Evolutionary conservation across 2,329 filamentous ascomycete genomes (phyloP).

Genomic region (Teratosphaeriaceae sp.): DNA sequence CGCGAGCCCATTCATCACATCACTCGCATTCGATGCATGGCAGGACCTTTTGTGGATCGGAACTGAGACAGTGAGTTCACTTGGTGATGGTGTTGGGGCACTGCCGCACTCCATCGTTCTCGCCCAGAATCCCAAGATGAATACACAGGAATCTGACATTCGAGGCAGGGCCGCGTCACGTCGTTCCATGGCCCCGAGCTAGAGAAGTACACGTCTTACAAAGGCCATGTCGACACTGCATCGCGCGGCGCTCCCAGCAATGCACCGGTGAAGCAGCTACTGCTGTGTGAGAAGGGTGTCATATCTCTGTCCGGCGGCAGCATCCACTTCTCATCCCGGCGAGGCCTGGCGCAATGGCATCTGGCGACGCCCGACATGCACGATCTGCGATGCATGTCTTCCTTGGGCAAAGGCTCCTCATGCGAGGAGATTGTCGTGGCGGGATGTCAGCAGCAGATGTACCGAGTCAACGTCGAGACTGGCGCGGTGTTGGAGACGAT

Average conservation of each 20-base stretch:
- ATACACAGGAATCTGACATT: conserved; percentile 4
- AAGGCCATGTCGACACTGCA: conserved; percentile 56
- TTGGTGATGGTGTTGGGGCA: neutral
- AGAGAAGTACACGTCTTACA: conserved; percentile 84
- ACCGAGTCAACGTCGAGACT: conserved; percentile 61
- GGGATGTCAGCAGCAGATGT: conserved; percentile 80
- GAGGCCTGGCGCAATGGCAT: conserved; percentile 84
- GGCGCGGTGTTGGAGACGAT: conserved; percentile 38
- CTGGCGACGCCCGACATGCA: conserved; percentile 71
- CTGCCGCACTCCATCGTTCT: neutral
- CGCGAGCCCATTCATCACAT: conserved; percentile 63
- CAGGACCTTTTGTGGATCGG: conserved; percentile 92
- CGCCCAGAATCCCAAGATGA: neutral
- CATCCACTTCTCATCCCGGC: conserved; percentile 79
- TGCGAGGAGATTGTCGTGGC: conserved; percentile 78
- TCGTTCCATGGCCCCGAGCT: conserved; percentile 85
- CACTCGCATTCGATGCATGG: conserved; percentile 82
- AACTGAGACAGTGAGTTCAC: conserved; percentile 68
- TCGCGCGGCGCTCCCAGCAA: conserved; percentile 40
- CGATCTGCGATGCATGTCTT: conserved; percentile 90
- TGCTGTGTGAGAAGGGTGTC: conserved; percentile 87
- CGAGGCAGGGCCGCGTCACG: conserved; percentile 67
- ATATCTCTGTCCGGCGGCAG: conserved; percentile 76
- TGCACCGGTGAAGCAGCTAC: conserved; percentile 76
- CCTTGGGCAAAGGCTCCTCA: conserved; percentile 71